Conservation (phyloP, 2,329 filamentous ascomycete species). For the Rutstroemia sp. region DNA sequence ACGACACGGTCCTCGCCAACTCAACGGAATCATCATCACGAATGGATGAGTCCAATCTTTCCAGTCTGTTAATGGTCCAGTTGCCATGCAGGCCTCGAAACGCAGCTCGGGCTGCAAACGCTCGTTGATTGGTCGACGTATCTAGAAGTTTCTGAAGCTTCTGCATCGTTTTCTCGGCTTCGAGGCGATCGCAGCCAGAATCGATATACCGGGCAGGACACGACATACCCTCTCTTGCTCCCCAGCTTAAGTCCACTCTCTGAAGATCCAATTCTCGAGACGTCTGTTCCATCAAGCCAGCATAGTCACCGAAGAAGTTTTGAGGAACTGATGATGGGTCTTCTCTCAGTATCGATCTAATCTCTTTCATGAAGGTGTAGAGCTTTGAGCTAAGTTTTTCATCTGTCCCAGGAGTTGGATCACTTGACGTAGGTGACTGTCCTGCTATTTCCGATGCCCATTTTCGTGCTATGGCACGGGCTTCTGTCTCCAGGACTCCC, state of each 20-base stretch:
- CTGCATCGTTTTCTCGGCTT: background rate
- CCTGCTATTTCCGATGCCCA: background rate
- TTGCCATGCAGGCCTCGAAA: background rate
- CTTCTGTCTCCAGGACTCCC: slow-evolving; percentile 6
- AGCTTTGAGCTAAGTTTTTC: background rate
- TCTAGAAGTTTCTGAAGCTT: background rate
- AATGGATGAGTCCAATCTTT: background rate
- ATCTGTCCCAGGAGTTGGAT: too few species aligned
- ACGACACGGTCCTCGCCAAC: background rate
- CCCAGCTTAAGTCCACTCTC: background rate
- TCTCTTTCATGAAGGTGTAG: background rate
- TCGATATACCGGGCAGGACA: background rate
- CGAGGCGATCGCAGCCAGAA: background rate
- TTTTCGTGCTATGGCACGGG: background rate
- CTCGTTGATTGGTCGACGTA: background rate
- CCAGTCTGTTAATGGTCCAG: background rate
- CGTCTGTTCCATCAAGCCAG: background rate
- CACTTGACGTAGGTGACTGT: background rate
- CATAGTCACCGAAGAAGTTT: slow-evolving; percentile 1
- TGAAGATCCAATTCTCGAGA: background rate
- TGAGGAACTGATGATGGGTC: background rate
- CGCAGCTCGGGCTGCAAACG: background rate
- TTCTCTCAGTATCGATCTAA: background rate
- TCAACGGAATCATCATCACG: background rate
- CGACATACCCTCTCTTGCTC: background rate